Base-by-base conservation (phyloP, 352 stramenopile genomes). In the Phytophthora pisi region DNA sequence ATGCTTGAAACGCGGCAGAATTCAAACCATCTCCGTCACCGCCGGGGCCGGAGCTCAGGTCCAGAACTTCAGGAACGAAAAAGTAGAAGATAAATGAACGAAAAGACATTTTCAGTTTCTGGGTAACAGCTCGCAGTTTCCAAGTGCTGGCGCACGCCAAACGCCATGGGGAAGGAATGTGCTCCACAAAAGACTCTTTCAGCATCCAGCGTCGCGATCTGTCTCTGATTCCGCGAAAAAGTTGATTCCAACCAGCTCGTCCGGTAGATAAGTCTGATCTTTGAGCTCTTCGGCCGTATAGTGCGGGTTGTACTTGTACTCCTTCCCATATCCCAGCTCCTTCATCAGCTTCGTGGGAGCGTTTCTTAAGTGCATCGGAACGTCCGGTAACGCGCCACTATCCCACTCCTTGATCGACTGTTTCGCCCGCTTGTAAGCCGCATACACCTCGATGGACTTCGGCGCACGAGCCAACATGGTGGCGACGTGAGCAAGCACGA, bases 301-400 rank as follows among this genome's bases (percentile, higher is more conserved):
- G 63, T 91, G 68, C 3, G 87, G 87, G 42, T 96, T 96, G 66
- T 96, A 96, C 60, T 88, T 82, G 64, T 96, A 96, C 15, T 84
- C 84, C 38, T 91, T 81, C 15, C 78, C 84, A 52, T 92, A 96
- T 1, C 85, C 88, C 9, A 93, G 38, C n/a, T 87, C 61, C 38
- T 88, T 75, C 88, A 96, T 96, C 18, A 93, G 75, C 45, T 77
- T 78, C 13, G 88, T 96, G 0, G 88, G 88, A 5, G 89, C 88
- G 49, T 96, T 97, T 23, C 89, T 81, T 7, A 96, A 64, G 47
- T 96, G 89, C 40, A 96, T 58, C 5, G 89, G 89, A 10, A 97
- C 89, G 43, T 93, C 81, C 0, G 88, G 88, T 38, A 84, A 67
- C 11, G 82, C 71, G 11, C 86, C 84, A 26, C 72, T 65, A 51